Base-by-base conservation (phyloP, 1,284 basidiomycete species). In the Athelia psychrophila region DNA sequence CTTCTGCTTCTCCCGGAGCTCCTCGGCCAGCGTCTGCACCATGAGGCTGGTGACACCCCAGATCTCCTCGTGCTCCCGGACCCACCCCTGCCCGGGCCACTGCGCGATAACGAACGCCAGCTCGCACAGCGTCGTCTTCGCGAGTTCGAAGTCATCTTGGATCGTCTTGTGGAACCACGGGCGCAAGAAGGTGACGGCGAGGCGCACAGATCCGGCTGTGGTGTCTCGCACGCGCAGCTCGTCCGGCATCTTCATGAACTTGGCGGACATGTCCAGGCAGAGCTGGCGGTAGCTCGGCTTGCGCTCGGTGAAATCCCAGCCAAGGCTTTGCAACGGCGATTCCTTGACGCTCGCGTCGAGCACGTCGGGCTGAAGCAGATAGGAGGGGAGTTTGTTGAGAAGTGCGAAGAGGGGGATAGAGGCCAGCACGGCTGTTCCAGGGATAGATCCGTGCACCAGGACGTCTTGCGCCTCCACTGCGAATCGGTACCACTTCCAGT, bases 401-500 rank as follows among this genome's bases (percentile, higher is more conserved):
- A 90, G 66, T 23, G 76, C 73, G 36, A 81, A 71, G 50, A 90
- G 77, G 1, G 87, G 86, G 33, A 90, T 72, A 20, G 87, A 88
- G 12, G 84, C 71, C 33, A 87, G 71, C 52, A 90, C 79, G 10
- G 86, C 85, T 24, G 74, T 72, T 18, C 74, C 70, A 19, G 88
- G 84, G 51, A 90, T 80, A 56, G 76, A 79, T 24, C 83, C 85
- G 60, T 86, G 75, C 30, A 89, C 77, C 52, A 90, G 79, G 32
- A 88, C 86, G 55, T 83, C 79, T 61, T 90, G 88, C 15, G 88
- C 82, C 60, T 90, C 88, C 52, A 82, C 71, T 15, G 85, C 83
- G 58, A 82, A 86, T 53, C 80, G 79, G 53, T 84, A 81, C 88
- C 86, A 90, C 63, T 83, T 85, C 82, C 81, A 84, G 63, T 87